Evolutionary conservation across 768 basidiomycete species (phyloP), one percentile per base, ranked within the genome.

Genomic region (Termitomyces sp.): DNA sequence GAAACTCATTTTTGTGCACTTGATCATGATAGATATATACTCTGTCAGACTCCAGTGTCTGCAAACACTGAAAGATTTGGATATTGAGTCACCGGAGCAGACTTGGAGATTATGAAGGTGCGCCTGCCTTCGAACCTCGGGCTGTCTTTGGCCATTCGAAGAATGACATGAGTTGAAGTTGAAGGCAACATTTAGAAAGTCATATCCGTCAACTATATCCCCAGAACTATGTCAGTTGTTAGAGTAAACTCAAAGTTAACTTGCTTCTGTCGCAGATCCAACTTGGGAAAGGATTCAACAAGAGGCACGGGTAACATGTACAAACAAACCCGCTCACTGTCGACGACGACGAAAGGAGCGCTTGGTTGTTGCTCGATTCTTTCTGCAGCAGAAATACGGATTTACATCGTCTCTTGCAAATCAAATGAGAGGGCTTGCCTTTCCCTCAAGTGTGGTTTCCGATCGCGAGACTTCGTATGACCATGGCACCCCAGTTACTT

Each of bases 401-500:
- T 26, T 23, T 43, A 33, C 38, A 30, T 35, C 10, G 45, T 11
- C 12, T 2, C 14, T 37, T 43, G 45, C 26, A 26, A 21, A 17
- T 12, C 33, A 40, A 65, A 88, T 88, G 87, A 78, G 81, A 62
- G 83, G 84, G 54, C 75, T 85, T 55, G 78, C 83, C 0, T 86
- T 86, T 62, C 80, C 81, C 45, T 57, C 74, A 54, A 74, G 68
- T 65, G 70, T 75, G 51, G 63, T 73, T 56, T 78, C 70, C 68
- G 74, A 79, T 73, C 82, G 77, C 60, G 83, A 85, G 69, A 66
- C 73, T 37, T 79, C 83, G 31, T 76, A 82, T 70, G 84, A 87
- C 60, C 74, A 78, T 63, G 79, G 78, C 63, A 84, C 84, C 14
- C 82, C 84, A 60, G 73, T 73, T 68, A 78, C 76, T 75, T 77